Evolutionary conservation across 192 early-diverging fungal species (phyloP).

Genomic region (Podila epigama): DNA sequence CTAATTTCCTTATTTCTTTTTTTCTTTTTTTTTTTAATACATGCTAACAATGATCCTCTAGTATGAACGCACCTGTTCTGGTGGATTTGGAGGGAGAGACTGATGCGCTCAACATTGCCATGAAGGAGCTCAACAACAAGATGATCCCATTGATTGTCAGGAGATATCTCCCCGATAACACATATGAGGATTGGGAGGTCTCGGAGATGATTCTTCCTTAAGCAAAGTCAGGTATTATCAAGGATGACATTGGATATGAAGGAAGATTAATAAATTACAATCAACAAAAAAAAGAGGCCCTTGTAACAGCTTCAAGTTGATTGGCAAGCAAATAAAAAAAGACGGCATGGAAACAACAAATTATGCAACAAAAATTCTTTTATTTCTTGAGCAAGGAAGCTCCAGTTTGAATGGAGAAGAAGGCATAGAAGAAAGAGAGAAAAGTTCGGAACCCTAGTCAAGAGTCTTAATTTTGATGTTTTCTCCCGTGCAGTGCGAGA

Average conservation of each 20-base stretch:
- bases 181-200: slow-evolving; percentile 95
- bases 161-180: slow-evolving; percentile 92
- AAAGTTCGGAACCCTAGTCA: no score
- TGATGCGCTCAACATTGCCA: slow-evolving; percentile 93
- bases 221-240: background rate
- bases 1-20: background rate
- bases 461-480: no score
- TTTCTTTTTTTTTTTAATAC: background rate
- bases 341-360: no score
- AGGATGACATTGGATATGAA: background rate
- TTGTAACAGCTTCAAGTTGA: no score
- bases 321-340: no score
- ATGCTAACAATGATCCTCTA: no score
- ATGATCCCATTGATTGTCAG: slow-evolving; percentile 94
- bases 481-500: slow-evolving; percentile 44
- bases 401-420: no score
- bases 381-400: no score
- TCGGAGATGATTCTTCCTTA: slow-evolving; percentile 79
- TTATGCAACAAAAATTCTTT: no score
- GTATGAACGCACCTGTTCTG: slow-evolving; percentile 99
- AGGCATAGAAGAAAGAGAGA: no score
- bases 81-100: slow-evolving; percentile 93
- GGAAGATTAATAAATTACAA: no score
- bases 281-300: no score
- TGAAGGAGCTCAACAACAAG: slow-evolving; percentile 91